These are phyloP conservation scores for Candida hispaniensis DNA, from an alignment of 805 yeast species.

Conservation along the genomic window DNA sequence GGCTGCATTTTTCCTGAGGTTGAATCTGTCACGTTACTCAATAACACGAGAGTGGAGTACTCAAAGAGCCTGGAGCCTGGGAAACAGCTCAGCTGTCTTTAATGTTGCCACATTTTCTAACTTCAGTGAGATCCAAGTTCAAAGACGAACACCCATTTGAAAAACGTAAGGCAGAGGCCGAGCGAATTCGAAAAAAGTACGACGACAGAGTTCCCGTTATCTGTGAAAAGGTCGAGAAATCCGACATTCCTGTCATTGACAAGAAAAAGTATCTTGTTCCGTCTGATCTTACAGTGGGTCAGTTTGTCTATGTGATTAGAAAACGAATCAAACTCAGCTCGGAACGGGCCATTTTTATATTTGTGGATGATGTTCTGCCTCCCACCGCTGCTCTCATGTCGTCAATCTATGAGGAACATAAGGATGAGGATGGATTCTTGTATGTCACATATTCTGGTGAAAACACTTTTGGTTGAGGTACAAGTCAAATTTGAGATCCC, in stretches of 20 bases:
- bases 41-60: too few relatives aligned
- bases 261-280: constrained; percentile 96
- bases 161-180: constrained; percentile 90
- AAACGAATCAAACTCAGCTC: constrained; percentile 92
- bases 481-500: too few relatives aligned
- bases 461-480: constrained; percentile 98
- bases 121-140: constrained; percentile 75
- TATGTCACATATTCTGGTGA: constrained; percentile 95
- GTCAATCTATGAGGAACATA: constrained; percentile 89
- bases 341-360: constrained; percentile 95
- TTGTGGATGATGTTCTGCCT: constrained; percentile 92
- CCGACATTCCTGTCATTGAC: constrained; percentile 92
- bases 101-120: background rate
- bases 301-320: constrained; percentile 94
- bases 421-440: constrained; percentile 94
- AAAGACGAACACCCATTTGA: constrained; percentile 94
- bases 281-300: constrained; percentile 92
- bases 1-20: too few relatives aligned
- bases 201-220: constrained; percentile 90
- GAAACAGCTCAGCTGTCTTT: too few relatives aligned
- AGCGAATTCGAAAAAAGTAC: constrained; percentile 80
- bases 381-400: constrained; percentile 98
- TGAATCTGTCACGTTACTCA: too few relatives aligned
- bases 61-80: too few relatives aligned
- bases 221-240: constrained; percentile 94